These are phyloP conservation scores for Hyaloscypha bicolor DNA, from an alignment of 495 filamentous ascomycete genomes.

Conservation along the genomic window DNA sequence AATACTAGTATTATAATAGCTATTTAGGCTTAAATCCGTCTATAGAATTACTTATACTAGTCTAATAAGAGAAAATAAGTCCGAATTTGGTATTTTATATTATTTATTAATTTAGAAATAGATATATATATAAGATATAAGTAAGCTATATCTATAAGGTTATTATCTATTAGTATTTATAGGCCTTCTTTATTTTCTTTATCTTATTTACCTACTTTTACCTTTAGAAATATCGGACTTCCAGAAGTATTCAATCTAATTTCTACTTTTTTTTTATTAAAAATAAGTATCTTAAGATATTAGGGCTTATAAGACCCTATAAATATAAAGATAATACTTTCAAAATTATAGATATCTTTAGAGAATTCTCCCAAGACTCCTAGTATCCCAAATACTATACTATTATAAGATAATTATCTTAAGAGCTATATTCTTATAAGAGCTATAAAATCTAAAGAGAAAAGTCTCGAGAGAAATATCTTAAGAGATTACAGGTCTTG, in stretches of 20 bases:
- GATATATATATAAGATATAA: slow-evolving; percentile 12
- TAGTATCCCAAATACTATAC: slow-evolving; percentile 7
- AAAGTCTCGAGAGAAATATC: slow-evolving; percentile 13
- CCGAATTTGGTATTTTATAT: slow-evolving; percentile 17
- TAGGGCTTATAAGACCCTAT: too few relatives aligned
- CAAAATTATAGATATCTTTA: too few relatives aligned
- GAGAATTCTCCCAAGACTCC: slow-evolving; percentile 14
- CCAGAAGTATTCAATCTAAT: background rate
- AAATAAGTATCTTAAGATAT: too few relatives aligned
- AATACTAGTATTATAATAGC: slow-evolving; percentile 6
- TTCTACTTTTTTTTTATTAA: slow-evolving; percentile 10
- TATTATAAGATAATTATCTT: slow-evolving; percentile 16
- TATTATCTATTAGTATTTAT: slow-evolving; percentile 15
- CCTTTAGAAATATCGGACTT: background rate
- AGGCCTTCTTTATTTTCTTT: slow-evolving; percentile 16
- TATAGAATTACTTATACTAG: slow-evolving; percentile 10
- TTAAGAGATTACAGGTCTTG: slow-evolving; percentile 7
- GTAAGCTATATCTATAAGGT: slow-evolving; percentile 8
- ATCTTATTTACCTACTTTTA: slow-evolving; percentile 16
- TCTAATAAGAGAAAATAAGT: slow-evolving; percentile 16
- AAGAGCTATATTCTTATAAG: slow-evolving; percentile 20
- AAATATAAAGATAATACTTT: too few relatives aligned
- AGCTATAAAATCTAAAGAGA: slow-evolving; percentile 7
- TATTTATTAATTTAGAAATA: slow-evolving; percentile 22
- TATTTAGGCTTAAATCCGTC: slow-evolving; percentile 6